These are phyloP conservation scores for Fusarium camptoceras DNA, from an alignment of 2,329 filamentous ascomycete genomes.

Conservation along the genomic window DNA sequence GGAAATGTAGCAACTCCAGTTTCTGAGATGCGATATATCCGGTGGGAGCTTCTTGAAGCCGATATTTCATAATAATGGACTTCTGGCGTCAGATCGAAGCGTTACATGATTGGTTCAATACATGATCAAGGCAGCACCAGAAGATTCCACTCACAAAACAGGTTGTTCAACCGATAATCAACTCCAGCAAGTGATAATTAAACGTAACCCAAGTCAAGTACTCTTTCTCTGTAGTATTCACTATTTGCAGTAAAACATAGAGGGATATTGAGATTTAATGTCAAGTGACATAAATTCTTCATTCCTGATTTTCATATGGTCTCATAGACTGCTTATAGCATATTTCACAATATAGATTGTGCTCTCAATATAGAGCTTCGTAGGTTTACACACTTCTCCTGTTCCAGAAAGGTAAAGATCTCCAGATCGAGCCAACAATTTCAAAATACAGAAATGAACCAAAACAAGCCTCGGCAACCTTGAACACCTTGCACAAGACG, in stretches of 20 bases:
- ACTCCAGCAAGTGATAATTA: not conserved
- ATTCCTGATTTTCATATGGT: not conserved
- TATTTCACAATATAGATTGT: not conserved
- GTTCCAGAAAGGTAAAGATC: not conserved
- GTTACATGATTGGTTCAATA: not conserved
- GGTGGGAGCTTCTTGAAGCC: conserved; percentile 59
- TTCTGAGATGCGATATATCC: conserved; percentile 55
- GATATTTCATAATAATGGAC: conserved; percentile 62
- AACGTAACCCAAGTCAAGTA: not conserved
- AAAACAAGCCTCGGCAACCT: conserved; percentile 5
- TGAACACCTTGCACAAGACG: conserved; percentile 24
- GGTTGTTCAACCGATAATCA: not conserved
- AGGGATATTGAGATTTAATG: not conserved
- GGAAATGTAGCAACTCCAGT: conserved; percentile 40
- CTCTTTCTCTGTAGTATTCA: not conserved
- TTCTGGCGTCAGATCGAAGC: not conserved
- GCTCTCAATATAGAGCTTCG: not conserved
- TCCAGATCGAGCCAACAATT: not conserved
- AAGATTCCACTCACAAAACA: not conserved
- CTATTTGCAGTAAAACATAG: not conserved
- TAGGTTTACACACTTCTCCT: not conserved
- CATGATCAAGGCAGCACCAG: not conserved
- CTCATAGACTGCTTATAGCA: not conserved
- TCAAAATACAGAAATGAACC: not conserved
- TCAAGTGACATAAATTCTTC: not conserved